Conservation (phyloP, 1,284 basidiomycete genomes). For the Sparassis latifolia region DNA sequence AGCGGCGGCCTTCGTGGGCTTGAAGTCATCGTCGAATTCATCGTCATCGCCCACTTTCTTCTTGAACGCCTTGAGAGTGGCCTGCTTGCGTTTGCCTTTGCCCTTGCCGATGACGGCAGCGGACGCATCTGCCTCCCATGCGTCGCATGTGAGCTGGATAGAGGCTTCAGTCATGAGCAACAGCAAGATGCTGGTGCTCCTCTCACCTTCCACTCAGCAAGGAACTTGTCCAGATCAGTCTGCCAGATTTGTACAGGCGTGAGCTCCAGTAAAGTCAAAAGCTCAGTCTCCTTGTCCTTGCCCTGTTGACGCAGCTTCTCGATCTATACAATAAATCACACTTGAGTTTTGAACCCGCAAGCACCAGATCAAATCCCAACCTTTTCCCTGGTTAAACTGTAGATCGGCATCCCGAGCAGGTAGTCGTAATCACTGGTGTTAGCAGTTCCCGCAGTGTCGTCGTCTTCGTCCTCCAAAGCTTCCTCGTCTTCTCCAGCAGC, state of each 20-base stretch:
- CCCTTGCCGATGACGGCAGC: constrained; percentile 48
- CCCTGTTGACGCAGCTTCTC: constrained; percentile 81
- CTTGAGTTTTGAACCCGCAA: background rate
- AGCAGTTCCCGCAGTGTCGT: constrained; percentile 33
- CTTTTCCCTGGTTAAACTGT: constrained; percentile 92
- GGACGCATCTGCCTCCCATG: constrained; percentile 48
- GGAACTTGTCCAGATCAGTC: constrained; percentile 80
- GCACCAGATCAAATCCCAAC: constrained; percentile 33
- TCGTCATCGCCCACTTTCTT: constrained; percentile 35
- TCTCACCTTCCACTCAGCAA: constrained; percentile 79
- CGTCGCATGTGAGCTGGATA: constrained; percentile 53
- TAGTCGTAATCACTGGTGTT: constrained; percentile 84
- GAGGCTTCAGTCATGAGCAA: constrained; percentile 5
- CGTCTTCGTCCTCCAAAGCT: constrained; percentile 57
- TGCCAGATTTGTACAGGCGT: constrained; percentile 89
- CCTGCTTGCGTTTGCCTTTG: constrained; percentile 71
- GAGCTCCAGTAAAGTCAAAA: constrained; percentile 74
- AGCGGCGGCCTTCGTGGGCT: constrained; percentile 57
- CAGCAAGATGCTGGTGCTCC: background rate
- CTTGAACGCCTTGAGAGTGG: constrained; percentile 56
- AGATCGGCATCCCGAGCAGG: constrained; percentile 91
- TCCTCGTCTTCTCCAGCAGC: constrained; percentile 68
- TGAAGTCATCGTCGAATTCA: constrained; percentile 70
- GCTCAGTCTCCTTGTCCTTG: constrained; percentile 78
- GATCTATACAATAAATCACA: constrained; percentile 47